Percentiles rank a stretch among this genome's conserved stretches.
Conservation (phyloP, 805 yeast genomes). For the Yarrowia divulgata region DNA sequence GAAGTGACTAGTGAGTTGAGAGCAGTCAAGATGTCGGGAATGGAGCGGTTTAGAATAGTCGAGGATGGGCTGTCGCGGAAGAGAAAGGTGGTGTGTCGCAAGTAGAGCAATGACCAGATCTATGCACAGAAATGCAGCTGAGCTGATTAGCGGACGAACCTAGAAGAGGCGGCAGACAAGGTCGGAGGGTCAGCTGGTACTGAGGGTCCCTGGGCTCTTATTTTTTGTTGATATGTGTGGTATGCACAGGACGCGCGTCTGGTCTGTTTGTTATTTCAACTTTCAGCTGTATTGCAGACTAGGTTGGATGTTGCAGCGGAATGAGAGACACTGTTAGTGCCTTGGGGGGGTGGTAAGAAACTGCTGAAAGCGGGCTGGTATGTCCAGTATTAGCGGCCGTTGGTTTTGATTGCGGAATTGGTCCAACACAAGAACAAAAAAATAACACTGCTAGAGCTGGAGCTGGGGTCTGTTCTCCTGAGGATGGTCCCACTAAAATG, state of each 20-base stretch:
- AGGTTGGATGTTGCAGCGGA: slow-evolving; percentile 16
- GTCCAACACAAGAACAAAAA: no score
- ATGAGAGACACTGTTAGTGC: not conserved
- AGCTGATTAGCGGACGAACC: slow-evolving; percentile 20
- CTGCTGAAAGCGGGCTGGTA: no score
- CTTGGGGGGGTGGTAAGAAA: not conserved
- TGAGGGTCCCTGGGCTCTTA: not conserved
- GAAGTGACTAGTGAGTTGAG: not conserved
- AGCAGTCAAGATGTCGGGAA: not conserved
- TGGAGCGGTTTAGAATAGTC: not conserved
- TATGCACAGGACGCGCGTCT: slow-evolving; percentile 27
- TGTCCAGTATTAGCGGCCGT: not conserved
- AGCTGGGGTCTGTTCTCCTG: not conserved
- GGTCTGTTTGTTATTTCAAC: slow-evolving; percentile 35
- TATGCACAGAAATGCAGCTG: slow-evolving; percentile 21
- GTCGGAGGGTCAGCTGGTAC: slow-evolving; percentile 1
- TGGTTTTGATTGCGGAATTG: not conserved
- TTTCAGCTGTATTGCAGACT: not conserved
- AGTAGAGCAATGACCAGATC: not conserved
- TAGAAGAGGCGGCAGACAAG: slow-evolving; percentile 10
- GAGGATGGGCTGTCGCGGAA: not conserved
- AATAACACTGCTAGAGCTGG: not conserved
- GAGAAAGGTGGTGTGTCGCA: not conserved
- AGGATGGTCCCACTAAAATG: no score
- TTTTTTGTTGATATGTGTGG: slow-evolving; percentile 17